phyloP scores from a whole-genome alignment of 2,329 filamentous ascomycete species.

The Penicillium crustosum region DNA sequence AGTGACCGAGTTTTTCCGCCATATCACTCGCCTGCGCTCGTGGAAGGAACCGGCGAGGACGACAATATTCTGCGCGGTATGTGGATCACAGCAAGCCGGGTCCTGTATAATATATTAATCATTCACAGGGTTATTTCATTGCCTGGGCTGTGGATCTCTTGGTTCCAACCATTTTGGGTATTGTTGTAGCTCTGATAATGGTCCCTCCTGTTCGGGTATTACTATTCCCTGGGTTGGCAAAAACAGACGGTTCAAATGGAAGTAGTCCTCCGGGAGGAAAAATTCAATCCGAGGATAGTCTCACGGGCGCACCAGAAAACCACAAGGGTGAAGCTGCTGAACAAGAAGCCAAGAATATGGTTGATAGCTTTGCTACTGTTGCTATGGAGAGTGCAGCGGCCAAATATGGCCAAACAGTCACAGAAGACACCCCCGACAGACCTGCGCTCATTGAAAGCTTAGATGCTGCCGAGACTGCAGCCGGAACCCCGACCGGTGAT shows the following conservation, averaged over 20 bases:
- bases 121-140: constrained; percentile 51
- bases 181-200: constrained; percentile 65
- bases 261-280: constrained; percentile 62
- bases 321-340: constrained; percentile 82
- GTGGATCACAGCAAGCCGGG: constrained; percentile 6
- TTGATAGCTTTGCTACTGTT: constrained; percentile 70
- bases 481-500: constrained; percentile 52
- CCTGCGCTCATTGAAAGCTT: constrained; percentile 47
- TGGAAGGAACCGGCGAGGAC: constrained; percentile 75
- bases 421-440: constrained; percentile 49
- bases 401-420: constrained; percentile 69
- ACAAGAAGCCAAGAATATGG: constrained; percentile 76
- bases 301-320: constrained; percentile 76
- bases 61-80: constrained; percentile 60
- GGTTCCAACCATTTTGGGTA: constrained; percentile 58
- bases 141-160: constrained; percentile 76
- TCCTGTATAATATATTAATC: not conserved
- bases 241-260: constrained; percentile 59
- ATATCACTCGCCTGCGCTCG: constrained; percentile 71
- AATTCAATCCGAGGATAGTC: constrained; percentile 71
- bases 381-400: constrained; percentile 73
- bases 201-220: constrained; percentile 61
- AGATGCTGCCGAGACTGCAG: constrained; percentile 57
- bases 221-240: constrained; percentile 71
- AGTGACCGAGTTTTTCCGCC: constrained; percentile 66